Base-by-base conservation (phyloP, 805 yeast genomes). In the Hanseniaspora jakobsenii region DNA sequence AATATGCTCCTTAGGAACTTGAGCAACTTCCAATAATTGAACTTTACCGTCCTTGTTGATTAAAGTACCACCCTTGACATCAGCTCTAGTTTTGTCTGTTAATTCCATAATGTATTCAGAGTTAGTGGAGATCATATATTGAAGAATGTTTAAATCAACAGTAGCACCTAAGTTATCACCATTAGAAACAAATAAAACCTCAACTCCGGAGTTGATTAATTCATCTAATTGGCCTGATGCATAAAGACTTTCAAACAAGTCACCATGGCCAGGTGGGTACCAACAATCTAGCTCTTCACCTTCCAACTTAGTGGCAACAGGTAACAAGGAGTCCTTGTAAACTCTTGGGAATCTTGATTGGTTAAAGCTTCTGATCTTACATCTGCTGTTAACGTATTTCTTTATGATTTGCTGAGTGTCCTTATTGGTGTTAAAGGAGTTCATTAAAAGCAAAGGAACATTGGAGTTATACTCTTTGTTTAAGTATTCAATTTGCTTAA, bases 181-280 rank as follows among this genome's bases (percentile, higher is more conserved):
- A 64, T 91, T 91, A 50, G 97, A 89, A 36, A 91, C 96, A 57
- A 91, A 91, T 58, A 91, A 69, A 50, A 84, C 71, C 68, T 91
- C 98, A 70, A 91, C 85, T 54, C 98, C 98, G 60, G 84, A 89
- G 43, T 79, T 84, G 51, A 91, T 70, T 52, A 91, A 73, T 50
- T 81, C 77, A 60, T 91, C 97, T 53, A 91, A 72, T 60, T 89
- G 91, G 49, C 98, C 98, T 10, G 94, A 79, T 47, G 83, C 76
- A 49, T 81, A 78, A 59, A 91, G 70, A 18, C 91, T 70, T 68
- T 91, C 98, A 54, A 87, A 91, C 63, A 91, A 69, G 66, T 91
- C 98, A 66, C 98, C 98, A 65, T 91, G 98, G 44, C 98, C 98
- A n/a, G 98, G 98, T 40, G 98, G 98, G 62, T 91, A 91, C 98